A percentile compares a stretch with the other conserved stretches of the same genome.
These are phyloP conservation scores for Chlorella sp. DNA, from an alignment of 139 green algal species.

Conservation along the genomic window DNA sequence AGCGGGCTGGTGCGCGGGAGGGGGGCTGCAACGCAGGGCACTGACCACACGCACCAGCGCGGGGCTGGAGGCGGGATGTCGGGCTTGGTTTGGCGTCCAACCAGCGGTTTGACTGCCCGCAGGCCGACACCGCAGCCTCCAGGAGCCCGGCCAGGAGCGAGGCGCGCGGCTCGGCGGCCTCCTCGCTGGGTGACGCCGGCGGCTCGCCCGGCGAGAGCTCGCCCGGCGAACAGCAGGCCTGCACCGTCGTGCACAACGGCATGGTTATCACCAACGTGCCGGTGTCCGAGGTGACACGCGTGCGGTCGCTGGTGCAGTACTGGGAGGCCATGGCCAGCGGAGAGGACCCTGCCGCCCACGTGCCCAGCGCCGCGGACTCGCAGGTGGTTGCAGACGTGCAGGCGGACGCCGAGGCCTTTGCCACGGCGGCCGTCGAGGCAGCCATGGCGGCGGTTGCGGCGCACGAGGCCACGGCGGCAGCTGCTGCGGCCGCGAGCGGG, in stretches of 20 bases:
- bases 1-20: no score
- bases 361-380: neutral
- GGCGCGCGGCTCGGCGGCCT: no score
- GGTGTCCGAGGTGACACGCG: constrained; percentile 22
- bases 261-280: constrained; percentile 35
- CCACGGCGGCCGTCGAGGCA: constrained; percentile 12
- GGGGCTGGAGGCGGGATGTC: no score
- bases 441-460: constrained; percentile 1
- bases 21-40: no score
- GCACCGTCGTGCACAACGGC: constrained; percentile 26
- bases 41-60: no score
- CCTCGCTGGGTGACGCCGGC: no score
- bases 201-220: no score
- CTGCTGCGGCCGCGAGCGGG: neutral
- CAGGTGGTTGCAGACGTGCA: neutral
- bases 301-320: constrained; percentile 35
- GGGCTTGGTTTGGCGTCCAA: no score
- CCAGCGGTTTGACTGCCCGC: no score
- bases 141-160: no score
- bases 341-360: neutral
- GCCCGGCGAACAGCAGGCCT: no score
- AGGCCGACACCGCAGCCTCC: no score
- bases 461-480: neutral
- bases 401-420: constrained; percentile 2
- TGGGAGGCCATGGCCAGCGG: constrained; percentile 31